A percentile compares a stretch with the other conserved stretches of the same genome.
Conservation (phyloP, 805 yeast species). For the Komagataella phaffii region DNA sequence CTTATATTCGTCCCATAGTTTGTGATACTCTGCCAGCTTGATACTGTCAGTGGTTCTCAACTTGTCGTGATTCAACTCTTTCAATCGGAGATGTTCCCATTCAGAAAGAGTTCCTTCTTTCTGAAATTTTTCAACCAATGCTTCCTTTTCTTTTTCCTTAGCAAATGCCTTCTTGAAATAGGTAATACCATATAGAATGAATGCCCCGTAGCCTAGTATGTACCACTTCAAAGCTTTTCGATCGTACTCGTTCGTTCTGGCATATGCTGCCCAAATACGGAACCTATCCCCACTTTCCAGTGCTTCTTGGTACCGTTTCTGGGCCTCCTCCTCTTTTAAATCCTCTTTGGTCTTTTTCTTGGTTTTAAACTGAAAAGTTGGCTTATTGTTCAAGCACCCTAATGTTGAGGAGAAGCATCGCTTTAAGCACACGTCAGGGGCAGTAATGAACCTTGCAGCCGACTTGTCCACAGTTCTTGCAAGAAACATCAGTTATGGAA, state of each 20-base stretch:
- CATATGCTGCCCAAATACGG: constrained; percentile 37
- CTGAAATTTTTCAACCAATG: constrained; percentile 14
- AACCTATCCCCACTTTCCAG: constrained; percentile 18
- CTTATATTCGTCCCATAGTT: constrained; percentile 26
- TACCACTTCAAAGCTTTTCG: constrained; percentile 52
- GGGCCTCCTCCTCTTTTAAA: constrained; percentile 14
- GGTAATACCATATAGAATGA: constrained; percentile 44
- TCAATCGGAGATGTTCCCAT: constrained; percentile 49
- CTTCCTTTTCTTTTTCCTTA: constrained; percentile 46
- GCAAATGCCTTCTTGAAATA: constrained; percentile 55
- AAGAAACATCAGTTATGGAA: neutral
- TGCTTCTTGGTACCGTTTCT: constrained; percentile 17
- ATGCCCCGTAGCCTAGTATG: constrained; percentile 42
- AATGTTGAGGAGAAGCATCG: neutral
- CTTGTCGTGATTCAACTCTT: constrained; percentile 41
- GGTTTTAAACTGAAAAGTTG: neutral
- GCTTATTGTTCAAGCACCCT: neutral
- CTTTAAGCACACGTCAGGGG: neutral
- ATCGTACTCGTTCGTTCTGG: constrained; percentile 42
- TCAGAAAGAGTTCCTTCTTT: constrained; percentile 33
- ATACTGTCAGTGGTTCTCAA: constrained; percentile 52
- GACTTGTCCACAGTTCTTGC: neutral
- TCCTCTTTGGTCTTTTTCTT: constrained; percentile 7
- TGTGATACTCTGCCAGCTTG: constrained; percentile 45
- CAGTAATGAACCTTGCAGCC: neutral